Evolutionary conservation across 108 stramenopile genomes (phyloP).

Genomic region (Discostella pseudostelligera): DNA sequence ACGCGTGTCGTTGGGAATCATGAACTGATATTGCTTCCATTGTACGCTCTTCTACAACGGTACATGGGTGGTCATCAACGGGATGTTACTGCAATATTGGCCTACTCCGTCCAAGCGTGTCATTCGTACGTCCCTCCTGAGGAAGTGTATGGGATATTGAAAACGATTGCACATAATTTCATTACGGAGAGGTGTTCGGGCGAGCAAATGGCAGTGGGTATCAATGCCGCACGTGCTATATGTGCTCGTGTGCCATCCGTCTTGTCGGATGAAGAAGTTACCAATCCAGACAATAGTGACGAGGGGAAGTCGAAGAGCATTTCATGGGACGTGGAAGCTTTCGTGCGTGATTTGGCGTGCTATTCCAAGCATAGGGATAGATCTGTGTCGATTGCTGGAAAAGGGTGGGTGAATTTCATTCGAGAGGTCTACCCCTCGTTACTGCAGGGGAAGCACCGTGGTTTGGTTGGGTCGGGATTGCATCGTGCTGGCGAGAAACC

Average conservation of each 20-base stretch:
- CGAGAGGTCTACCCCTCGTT: constrained; percentile 89
- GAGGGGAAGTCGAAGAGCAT: constrained; percentile 24
- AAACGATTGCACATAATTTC: constrained; percentile 93
- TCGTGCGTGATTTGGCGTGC: constrained; percentile 93
- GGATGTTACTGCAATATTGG: constrained; percentile 93
- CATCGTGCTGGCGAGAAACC: constrained; percentile 80
- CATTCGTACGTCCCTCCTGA: constrained; percentile 96
- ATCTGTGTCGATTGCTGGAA: constrained; percentile 91
- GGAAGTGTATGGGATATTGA: constrained; percentile 86
- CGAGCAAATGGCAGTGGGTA: constrained; percentile 97
- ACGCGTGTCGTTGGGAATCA: constrained; percentile 93
- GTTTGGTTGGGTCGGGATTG: constrained; percentile 75
- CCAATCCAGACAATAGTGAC: constrained; percentile 3
- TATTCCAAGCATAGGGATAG: constrained; percentile 91
- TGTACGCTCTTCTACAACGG: constrained; percentile 94
- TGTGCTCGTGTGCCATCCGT: constrained; percentile 84
- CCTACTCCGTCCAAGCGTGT: constrained; percentile 95
- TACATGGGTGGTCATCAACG: constrained; percentile 94
- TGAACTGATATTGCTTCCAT: constrained; percentile 81
- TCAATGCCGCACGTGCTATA: constrained; percentile 94
- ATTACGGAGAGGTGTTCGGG: constrained; percentile 87
- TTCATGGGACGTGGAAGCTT: constrained; percentile 86
- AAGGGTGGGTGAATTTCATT: constrained; percentile 90
- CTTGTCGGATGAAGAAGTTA: constrained; percentile 68
- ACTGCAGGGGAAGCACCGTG: constrained; percentile 90